Conservation (phyloP, 2,329 filamentous ascomycete species). For the Phyllosticta citriasiana region DNA sequence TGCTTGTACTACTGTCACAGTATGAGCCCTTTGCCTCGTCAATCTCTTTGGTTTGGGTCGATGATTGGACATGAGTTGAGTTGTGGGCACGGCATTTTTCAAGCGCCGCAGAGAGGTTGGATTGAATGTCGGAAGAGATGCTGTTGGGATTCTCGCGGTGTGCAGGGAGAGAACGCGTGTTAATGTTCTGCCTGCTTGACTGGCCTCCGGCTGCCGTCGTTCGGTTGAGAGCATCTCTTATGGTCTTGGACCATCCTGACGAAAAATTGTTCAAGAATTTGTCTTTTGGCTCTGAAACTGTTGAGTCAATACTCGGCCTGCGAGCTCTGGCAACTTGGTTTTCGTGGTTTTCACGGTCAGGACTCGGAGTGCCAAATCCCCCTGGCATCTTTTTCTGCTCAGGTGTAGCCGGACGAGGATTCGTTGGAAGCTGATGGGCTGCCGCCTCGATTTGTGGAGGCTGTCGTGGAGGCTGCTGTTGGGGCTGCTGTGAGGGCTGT, state of each 20-base stretch:
- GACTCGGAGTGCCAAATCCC: conserved; percentile 23
- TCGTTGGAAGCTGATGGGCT: background rate
- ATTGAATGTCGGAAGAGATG: conserved; percentile 16
- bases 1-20: conserved; percentile 66
- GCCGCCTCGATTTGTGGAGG: conserved; percentile 1
- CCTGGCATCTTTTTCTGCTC: conserved; percentile 25
- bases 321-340: conserved; percentile 17
- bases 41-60: conserved; percentile 60
- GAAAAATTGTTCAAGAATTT: conserved; percentile 24
- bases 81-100: conserved; percentile 68
- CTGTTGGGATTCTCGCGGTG: conserved; percentile 2
- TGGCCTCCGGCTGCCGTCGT: conserved; percentile 9
- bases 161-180: background rate
- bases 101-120: conserved; percentile 50
- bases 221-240: conserved; percentile 15
- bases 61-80: conserved; percentile 61
- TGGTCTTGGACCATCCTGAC: background rate
- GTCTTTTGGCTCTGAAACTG: conserved; percentile 12
- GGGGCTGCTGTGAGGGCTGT: too few relatives aligned
- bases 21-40: conserved; percentile 71
- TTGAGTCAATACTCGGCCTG: conserved; percentile 25
- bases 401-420: conserved; percentile 12
- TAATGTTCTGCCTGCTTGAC: background rate
- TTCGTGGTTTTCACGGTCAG: conserved; percentile 18
- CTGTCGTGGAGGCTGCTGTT: background rate